phyloP scores from a whole-genome alignment of 805 yeast species.

The Schwanniomyces polymorphus region DNA sequence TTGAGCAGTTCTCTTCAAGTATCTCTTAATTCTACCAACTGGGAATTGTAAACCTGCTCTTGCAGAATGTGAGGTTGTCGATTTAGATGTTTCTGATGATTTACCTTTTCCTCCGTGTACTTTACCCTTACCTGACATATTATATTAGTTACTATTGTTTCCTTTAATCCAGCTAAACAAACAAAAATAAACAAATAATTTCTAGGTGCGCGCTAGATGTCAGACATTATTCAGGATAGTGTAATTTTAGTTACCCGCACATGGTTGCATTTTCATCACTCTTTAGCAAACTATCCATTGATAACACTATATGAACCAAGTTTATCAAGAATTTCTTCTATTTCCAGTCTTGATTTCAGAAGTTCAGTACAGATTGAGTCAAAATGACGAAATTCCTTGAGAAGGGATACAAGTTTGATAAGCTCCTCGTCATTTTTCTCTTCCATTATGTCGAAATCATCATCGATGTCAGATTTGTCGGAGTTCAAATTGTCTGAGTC shows the following conservation, averaged over 20 bases:
- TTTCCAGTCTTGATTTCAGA: conserved; percentile 53
- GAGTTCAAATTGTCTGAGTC: conserved; percentile 3
- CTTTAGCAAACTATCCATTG: conserved; percentile 19
- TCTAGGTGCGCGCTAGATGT: conserved; percentile 1
- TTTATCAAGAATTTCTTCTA: conserved; percentile 46
- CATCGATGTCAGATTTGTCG: conserved; percentile 6
- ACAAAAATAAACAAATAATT: conserved; percentile 6
- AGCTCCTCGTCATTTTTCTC: conserved; percentile 25
- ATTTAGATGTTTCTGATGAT: conserved; percentile 69
- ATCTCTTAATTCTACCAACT: conserved; percentile 98
- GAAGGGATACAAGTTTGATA: conserved; percentile 38
- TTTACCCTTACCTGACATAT: conserved; percentile 85
- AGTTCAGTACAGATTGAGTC: conserved; percentile 74
- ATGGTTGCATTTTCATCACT: not conserved
- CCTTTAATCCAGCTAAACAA: conserved; percentile 3
- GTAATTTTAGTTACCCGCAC: conserved; percentile 4
- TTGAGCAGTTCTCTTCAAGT: conserved; percentile 86
- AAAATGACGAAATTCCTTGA: conserved; percentile 54
- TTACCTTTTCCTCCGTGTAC: conserved; percentile 97
- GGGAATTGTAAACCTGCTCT: conserved; percentile 97
- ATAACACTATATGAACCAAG: conserved; percentile 37
- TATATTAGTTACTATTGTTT: conserved; percentile 4
- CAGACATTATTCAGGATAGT: not conserved
- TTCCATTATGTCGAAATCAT: not conserved
- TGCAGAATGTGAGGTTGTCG: conserved; percentile 85